A percentile compares a stretch with the other conserved stretches of the same genome.
phyloP scores from a whole-genome alignment of 768 basidiomycete species.

The Holtermannia corniformis region DNA sequence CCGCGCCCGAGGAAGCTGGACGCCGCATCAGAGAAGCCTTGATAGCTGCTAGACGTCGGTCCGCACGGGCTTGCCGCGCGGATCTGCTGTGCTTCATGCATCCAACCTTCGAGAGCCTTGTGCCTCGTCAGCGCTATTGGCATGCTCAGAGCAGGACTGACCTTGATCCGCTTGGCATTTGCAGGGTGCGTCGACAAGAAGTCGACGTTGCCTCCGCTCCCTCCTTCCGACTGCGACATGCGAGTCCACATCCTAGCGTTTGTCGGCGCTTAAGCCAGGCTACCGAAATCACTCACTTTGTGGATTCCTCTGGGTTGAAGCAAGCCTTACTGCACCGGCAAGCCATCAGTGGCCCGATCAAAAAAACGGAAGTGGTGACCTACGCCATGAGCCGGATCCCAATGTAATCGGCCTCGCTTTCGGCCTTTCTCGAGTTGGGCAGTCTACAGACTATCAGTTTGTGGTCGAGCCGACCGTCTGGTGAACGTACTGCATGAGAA shows the following conservation, averaged over 20 bases:
- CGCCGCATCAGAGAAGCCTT: conserved; percentile 27
- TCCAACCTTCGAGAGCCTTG: neutral
- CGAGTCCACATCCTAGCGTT: conserved; percentile 59
- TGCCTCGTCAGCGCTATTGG: neutral
- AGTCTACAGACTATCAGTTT: conserved; percentile 43
- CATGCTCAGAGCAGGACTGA: conserved; percentile 36
- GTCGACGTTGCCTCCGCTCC: conserved; percentile 41
- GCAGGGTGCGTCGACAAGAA: conserved; percentile 78
- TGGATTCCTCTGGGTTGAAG: conserved; percentile 68
- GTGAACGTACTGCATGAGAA: conserved; percentile 46
- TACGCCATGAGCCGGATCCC: conserved; percentile 67
- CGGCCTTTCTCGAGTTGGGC: conserved; percentile 73
- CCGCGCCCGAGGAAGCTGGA: neutral
- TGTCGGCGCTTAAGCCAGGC: conserved; percentile 1
- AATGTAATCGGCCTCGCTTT: conserved; percentile 81
- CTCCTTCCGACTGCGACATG: conserved; percentile 52
- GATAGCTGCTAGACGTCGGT: conserved; percentile 24
- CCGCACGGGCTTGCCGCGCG: conserved; percentile 36
- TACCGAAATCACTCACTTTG: conserved; percentile 47
- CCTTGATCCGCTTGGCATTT: conserved; percentile 61
- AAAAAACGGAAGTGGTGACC: no score
- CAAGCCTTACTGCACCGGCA: conserved; percentile 59
- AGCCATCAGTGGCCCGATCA: no score
- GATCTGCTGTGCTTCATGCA: conserved; percentile 26
- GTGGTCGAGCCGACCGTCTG: neutral